phyloP scores from a whole-genome alignment of 331 rosid species.

The Quercus lobata region DNA sequence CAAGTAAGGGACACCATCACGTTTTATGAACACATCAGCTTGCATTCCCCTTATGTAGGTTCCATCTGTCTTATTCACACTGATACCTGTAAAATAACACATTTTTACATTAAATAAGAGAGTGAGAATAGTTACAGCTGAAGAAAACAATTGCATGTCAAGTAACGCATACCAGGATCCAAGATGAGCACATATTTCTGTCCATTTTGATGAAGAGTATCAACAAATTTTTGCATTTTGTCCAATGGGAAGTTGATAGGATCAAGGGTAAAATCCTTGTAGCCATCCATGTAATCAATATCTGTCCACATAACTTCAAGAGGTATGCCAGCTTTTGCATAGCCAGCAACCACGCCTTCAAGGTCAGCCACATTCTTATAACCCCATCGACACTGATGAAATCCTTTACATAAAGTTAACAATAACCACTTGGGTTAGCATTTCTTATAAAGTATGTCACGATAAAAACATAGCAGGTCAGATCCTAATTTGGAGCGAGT shows the following conservation, averaged over 20 bases:
- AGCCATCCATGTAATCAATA: slow-evolving; percentile 94
- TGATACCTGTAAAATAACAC: slow-evolving; percentile 47
- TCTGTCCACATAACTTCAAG: slow-evolving; percentile 36
- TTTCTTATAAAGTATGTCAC: background rate
- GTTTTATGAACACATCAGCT: slow-evolving; percentile 64
- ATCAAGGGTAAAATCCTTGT: slow-evolving; percentile 84
- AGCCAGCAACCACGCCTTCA: slow-evolving; percentile 61
- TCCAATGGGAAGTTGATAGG: slow-evolving; percentile 73
- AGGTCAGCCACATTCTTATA: slow-evolving; percentile 64
- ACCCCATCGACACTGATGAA: slow-evolving; percentile 81
- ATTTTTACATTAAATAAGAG: background rate
- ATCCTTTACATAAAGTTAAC: slow-evolving; percentile 39
- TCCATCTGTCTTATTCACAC: slow-evolving; percentile 47
- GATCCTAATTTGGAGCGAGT: too few relatives aligned
- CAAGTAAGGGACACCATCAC: slow-evolving; percentile 50
- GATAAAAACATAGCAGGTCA: background rate
- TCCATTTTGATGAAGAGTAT: slow-evolving; percentile 57
- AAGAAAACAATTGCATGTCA: background rate
- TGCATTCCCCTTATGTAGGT: slow-evolving; percentile 59
- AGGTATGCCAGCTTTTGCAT: slow-evolving; percentile 65
- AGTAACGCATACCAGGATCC: slow-evolving; percentile 58
- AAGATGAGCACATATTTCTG: slow-evolving; percentile 73
- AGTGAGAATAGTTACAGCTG: background rate
- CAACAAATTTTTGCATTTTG: slow-evolving; percentile 52
- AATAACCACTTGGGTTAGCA: too few relatives aligned